Evolutionary conservation across 148 eudicot species (phyloP), one percentile per base, ranked within the genome.

Genomic region (Rhododendron mucronatum): DNA sequence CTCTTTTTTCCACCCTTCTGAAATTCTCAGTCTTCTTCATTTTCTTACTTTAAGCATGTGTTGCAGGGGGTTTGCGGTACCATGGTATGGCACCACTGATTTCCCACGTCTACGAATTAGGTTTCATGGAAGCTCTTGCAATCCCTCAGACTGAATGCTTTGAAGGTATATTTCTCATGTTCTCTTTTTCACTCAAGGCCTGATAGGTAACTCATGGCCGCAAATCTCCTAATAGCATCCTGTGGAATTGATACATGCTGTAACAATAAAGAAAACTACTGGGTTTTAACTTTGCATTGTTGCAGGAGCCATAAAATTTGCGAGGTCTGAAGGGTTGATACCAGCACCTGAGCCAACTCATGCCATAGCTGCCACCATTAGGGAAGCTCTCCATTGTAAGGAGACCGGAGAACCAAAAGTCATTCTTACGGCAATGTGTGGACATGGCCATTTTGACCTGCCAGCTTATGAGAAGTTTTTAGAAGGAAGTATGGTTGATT

Each of bases 1-100:
- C 4, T 20, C 23, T 37, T 51, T 2, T 9, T 6, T 0, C 14
- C 8, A 0, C 75, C 1, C 21, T 53, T 2, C 48, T 16, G 3
- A 35, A 30, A 55, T 6, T 30, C 12, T 37, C 23, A 79, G 55
- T 39, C n/a, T 55, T 53, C 47, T 11, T 65, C 16, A 47, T 33
- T 11, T 85, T 85, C 59, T 7, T 83, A 15, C 13, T 39, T 77
- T 65, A 18, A 41, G 39, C 30, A 78, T 83, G 86, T 63, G 57
- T 81, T 80, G 47, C 79, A 96, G 99, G 99, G 78, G 99, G 99
- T 53, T 86, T 96, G 87, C 96, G 98, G 26, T 96, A 95, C 89
- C 99, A 96, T 87, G 99, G 99, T 23, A 95, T 96, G 99, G 93
- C 97, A 65, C 99, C 99, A 30, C 67, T 96, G 92, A 94, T 96